phyloP scores from a whole-genome alignment of 2,329 filamentous ascomycete genomes.

The Epichloe festucae region DNA sequence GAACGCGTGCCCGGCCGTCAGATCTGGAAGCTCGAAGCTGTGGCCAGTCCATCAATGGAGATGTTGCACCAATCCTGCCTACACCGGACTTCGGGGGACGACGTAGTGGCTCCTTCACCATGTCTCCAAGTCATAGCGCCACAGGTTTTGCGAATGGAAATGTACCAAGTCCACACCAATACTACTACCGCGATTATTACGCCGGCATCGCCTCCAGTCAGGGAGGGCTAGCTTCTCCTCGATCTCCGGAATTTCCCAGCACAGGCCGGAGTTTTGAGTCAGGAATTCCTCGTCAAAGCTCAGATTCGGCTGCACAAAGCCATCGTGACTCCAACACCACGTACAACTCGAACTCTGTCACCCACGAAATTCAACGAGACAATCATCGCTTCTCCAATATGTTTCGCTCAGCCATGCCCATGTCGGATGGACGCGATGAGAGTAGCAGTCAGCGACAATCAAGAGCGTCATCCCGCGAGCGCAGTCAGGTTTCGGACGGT shows the following conservation, averaged over 20 bases:
- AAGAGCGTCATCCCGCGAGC: constrained; percentile 46
- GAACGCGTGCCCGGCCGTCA: constrained; percentile 33
- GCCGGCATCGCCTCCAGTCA: constrained; percentile 24
- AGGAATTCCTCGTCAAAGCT: constrained; percentile 36
- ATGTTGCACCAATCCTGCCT: constrained; percentile 48
- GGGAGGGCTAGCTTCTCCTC: constrained; percentile 45
- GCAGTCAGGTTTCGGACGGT: constrained; percentile 37
- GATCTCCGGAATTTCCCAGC: constrained; percentile 39
- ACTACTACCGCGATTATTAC: constrained; percentile 44
- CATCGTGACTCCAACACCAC: constrained; percentile 43
- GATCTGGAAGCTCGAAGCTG: constrained; percentile 41
- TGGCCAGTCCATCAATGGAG: constrained; percentile 48
- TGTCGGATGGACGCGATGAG: constrained; percentile 52
- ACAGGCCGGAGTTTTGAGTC: constrained; percentile 50
- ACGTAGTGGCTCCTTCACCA: constrained; percentile 52
- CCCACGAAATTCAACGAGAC: constrained; percentile 37
- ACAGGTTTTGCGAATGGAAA: constrained; percentile 7
- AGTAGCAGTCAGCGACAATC: constrained; percentile 38
- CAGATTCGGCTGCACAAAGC: constrained; percentile 32
- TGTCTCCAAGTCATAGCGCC: constrained; percentile 38
- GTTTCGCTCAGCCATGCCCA: constrained; percentile 78
- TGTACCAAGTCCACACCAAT: constrained; percentile 38
- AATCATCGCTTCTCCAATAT: constrained; percentile 55
- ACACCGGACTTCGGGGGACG: constrained; percentile 55
- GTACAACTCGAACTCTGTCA: constrained; percentile 35